Evolutionary conservation across 768 basidiomycete species (phyloP), one percentile per base, ranked within the genome.

Genomic region (Phlegmacium glaucopus): DNA sequence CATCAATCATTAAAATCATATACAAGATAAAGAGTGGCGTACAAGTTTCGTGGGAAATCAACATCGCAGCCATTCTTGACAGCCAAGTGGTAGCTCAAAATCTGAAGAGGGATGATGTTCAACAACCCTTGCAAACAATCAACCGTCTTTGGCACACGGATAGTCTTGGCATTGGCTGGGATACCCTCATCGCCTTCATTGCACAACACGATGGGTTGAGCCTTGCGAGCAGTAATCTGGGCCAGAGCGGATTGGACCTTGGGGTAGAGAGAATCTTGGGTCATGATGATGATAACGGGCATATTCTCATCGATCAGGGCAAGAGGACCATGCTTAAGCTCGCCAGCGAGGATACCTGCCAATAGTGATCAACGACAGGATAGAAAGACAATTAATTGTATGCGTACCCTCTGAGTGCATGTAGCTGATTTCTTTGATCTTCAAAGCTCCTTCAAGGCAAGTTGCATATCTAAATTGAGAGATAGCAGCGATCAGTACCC

Each of bases 231-330:
- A 4, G 93, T 95, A 67, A 99, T 95, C 71, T 99, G 96, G 22
- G 93, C 72, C 57, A 96, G 91, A 32, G 96, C 96, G 7, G 87
- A 89, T 61, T 97, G 94, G 38, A 97, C 94, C 76, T 99, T 98
- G 62, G 94, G 93, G 72, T 98, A 98, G 18, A 98, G 75, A 37
- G 94, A 96, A 70, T 99, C 96, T 55, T 90, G 87, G 25, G 96
- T 99, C 96, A 99, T 99, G 72, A 99, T 83, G 71, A 99, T 92
- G 74, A 98, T 98, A 57, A 98, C 92, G 35, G 93, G 83, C 89
- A 96, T 92, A 72, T 95, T 94, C 72, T 98, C 96, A 63, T 99
- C 96, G 60, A 99, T 89, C 56, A 99, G 73, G 45, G 96, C 96
- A 47, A 99, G 83, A 46, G 96, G 96, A 38, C 96, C 96, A 64